phyloP scores from a whole-genome alignment of 2,329 filamentous ascomycete genomes.

The Talaromyces sp. region DNA sequence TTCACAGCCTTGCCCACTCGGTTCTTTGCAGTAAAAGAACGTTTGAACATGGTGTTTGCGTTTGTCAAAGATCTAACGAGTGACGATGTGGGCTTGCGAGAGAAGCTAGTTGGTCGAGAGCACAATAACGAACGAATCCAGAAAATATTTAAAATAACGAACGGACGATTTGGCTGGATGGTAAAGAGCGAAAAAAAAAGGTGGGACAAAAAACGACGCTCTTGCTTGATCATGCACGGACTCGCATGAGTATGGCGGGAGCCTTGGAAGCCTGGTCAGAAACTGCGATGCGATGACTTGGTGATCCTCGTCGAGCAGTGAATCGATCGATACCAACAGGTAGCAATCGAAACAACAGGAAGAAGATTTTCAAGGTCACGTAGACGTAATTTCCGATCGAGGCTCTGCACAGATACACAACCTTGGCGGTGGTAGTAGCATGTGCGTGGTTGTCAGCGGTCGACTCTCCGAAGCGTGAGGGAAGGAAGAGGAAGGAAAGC shows the following conservation, averaged over 20 bases:
- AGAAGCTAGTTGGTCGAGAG: slow-evolving; percentile 23
- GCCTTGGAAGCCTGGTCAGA: slow-evolving; percentile 52
- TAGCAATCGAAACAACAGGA: slow-evolving; percentile 29
- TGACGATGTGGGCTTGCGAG: slow-evolving; percentile 39
- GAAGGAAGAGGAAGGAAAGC: slow-evolving; percentile 28
- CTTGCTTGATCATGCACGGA: slow-evolving; percentile 47
- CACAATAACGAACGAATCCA: slow-evolving; percentile 27
- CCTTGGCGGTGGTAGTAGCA: slow-evolving; percentile 22
- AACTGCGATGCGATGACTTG: slow-evolving; percentile 31
- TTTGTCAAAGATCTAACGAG: slow-evolving; percentile 37
- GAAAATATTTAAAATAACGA: slow-evolving; percentile 34
- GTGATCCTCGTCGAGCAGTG: slow-evolving; percentile 22
- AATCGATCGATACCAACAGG: slow-evolving; percentile 12
- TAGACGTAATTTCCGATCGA: slow-evolving; percentile 15
- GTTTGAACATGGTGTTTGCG: slow-evolving; percentile 76
- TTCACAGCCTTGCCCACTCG: slow-evolving; percentile 85
- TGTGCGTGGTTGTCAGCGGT: slow-evolving; percentile 32
- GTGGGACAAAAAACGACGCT: slow-evolving; percentile 34
- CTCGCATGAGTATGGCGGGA: slow-evolving; percentile 45
- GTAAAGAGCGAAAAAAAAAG: slow-evolving; percentile 24
- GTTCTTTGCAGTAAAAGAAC: slow-evolving; percentile 79
- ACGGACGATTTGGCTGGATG: slow-evolving; percentile 30
- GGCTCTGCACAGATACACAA: slow-evolving; percentile 16
- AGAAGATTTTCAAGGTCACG: slow-evolving; percentile 20
- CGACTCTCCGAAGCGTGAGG: slow-evolving; percentile 46